Conservation (phyloP, 73 alveolate genomes). For the Uronychia binucleata region DNA sequence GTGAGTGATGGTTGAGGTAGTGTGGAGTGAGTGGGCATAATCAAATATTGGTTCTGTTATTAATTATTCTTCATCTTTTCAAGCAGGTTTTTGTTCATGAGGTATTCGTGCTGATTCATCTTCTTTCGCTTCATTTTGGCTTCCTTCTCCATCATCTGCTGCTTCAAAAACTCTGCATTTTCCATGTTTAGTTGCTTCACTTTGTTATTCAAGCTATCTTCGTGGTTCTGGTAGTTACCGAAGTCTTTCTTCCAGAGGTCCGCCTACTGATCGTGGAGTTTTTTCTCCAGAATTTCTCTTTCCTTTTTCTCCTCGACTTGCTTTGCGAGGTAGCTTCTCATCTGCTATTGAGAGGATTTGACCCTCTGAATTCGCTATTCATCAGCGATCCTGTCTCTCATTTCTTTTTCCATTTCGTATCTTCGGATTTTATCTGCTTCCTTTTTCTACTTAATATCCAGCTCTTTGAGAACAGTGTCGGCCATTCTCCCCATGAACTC, state of each 20-base stretch:
- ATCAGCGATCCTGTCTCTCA: slow-evolving; percentile 48
- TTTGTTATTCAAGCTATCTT: slow-evolving; percentile 28
- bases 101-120: slow-evolving; percentile 41
- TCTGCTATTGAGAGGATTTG: slow-evolving; percentile 3
- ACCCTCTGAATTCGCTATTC: slow-evolving; percentile 21
- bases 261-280: slow-evolving; percentile 61
- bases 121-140: slow-evolving; percentile 20
- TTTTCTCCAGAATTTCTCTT: slow-evolving; percentile 57
- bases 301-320: slow-evolving; percentile 61
- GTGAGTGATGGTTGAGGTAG: no score
- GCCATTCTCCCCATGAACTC: slow-evolving; percentile 57
- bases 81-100: slow-evolving; percentile 47
- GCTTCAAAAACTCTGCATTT: slow-evolving; percentile 53
- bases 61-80: background rate
- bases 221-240: slow-evolving; percentile 39
- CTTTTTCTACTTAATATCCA: slow-evolving; percentile 41
- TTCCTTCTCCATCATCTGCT: slow-evolving; percentile 54
- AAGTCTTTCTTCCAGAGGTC: slow-evolving; percentile 65
- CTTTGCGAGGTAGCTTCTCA: slow-evolving; percentile 53
- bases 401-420: slow-evolving; percentile 54
- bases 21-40: no score
- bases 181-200: slow-evolving; percentile 40
- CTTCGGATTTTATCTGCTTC: slow-evolving; percentile 63
- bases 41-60: no score
- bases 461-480: slow-evolving; percentile 9